Base-by-base conservation (phyloP, 192 early-diverging fungal genomes). In the Coemansia brasiliensis region DNA sequence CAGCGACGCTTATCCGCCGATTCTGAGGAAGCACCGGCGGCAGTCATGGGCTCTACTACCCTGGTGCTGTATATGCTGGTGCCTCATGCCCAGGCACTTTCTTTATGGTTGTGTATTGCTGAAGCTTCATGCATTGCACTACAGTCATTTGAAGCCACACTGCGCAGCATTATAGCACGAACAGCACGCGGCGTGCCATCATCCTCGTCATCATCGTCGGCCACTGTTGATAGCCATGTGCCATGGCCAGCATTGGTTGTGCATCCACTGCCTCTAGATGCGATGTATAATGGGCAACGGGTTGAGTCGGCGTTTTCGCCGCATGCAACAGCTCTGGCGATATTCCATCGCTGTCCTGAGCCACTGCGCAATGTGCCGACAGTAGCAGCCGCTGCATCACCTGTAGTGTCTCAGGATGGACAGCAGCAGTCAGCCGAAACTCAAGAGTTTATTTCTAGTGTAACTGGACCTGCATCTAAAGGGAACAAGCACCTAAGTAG, bases 251-350 rank as follows among this genome's bases (percentile, higher is more conserved):
- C 74, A 7, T 38, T 77, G 41, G 55, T 67, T 10, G 56, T 70
- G 43, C 67, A 77, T 20, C 74, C 74, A 43, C 60, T 77, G 59
- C 63, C 74, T 4, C 59, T 70, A 13, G 65, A 74, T 26, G 35
- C 43, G n/a, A 27, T 74, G 26, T 35, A 37, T 46, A 52, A 24
- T n/a, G 65, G 61, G 3, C 51, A 55, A 1, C 65, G 65, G 8
- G 16, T 50, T 17, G 32, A 17, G 1, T 25, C n/a, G 16, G 50
- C 39, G 24, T 60, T 63, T 27, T 56, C 59, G 12, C 49, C 67
- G 15, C 51, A 59, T 13, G 53, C 57, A 12, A 69, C 63, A 0
- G 74, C 74, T 3, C 46, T 70, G 55, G 41, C 58, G 17, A 40
- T 77, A 15, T 77, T 70, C 74, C 62, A 66, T 43, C 62, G 67